These are phyloP conservation scores for Ophiocordyceps camponoti-rufipedis DNA, from an alignment of 2,329 filamentous ascomycete genomes.

Conservation along the genomic window DNA sequence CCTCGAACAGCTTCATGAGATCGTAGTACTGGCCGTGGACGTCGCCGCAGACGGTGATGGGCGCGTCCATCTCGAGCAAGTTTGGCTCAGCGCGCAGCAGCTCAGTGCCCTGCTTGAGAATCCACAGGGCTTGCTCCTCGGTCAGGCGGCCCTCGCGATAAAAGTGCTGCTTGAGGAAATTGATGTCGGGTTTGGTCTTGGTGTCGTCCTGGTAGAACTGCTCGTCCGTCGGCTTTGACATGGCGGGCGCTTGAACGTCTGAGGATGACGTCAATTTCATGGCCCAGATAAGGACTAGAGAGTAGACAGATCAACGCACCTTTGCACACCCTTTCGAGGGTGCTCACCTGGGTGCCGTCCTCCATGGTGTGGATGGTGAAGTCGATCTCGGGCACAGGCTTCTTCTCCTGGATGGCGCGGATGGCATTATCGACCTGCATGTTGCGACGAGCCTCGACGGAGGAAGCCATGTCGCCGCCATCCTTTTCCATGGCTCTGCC, in stretches of 20 bases:
- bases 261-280: constrained; percentile 2
- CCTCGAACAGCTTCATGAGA: constrained; percentile 98
- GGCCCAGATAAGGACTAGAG: neutral
- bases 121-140: constrained; percentile 94
- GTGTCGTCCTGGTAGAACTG: constrained; percentile 85
- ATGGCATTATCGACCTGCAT: constrained; percentile 72
- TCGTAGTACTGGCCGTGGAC: constrained; percentile 99
- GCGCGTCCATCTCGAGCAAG: constrained; percentile 95
- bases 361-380: constrained; percentile 98
- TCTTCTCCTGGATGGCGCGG: constrained; percentile 86
- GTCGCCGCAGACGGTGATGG: constrained; percentile 95
- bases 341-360: constrained; percentile 89
- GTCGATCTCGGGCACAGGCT: constrained; percentile 91
- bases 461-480: constrained; percentile 12
- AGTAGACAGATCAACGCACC: constrained; percentile 36
- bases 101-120: constrained; percentile 75
- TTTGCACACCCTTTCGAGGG: constrained; percentile 93
- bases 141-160: constrained; percentile 94
- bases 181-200: constrained; percentile 73
- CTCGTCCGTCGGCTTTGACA: constrained; percentile 79
- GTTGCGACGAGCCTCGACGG: constrained; percentile 27
- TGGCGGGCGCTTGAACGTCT: constrained; percentile 97
- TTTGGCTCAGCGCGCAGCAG: constrained; percentile 83
- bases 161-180: constrained; percentile 95
- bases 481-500: constrained; percentile 29